Evolutionary conservation across 495 filamentous ascomycete genomes (phyloP), one percentile per base, ranked within the genome.

Genomic region (Podospora pseudoanserina): DNA sequence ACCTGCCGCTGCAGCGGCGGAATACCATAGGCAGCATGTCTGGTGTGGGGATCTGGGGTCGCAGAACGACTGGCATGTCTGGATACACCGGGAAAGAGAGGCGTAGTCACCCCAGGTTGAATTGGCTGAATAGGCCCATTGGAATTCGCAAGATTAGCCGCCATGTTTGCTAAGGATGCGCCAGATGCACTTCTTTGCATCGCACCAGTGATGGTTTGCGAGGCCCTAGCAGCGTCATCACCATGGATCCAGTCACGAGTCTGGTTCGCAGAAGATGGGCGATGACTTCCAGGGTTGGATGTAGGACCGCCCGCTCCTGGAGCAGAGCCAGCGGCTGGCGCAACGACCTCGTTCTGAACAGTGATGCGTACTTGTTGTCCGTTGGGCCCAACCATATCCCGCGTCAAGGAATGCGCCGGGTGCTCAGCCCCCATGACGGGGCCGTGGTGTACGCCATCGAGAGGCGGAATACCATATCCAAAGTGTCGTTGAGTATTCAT

Each of bases 161-260:
- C 72, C 62, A 80, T 73, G 59, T 71, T 79, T 23, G 79, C 70
- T 18, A 77, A 68, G 2, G 78, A 80, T 19, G 78, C 78, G 56
- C 79, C 81, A 6, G 82, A 82, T 27, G 82, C 74, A 72, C 78
- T 83, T 67, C 82, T 75, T 27, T 81, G 79, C 81, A 85, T 84
- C 26, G 80, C 81, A 69, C 78, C 78, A 0, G 77, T 73, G 72
- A 81, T 79, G n/a, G 70, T 69, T 44, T 79, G 79, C 15, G 18
- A 6, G 30, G 27, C 30, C 28, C n/a, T 20, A 19, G 61, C 28
- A n/a, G 78, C 73, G 65, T 84, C 83, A 19, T 78, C 78, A 59
- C 77, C 72, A 32, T 80, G 78, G 4, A 84, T 11, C 15, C 9
- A 13, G 15, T 49, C 13, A 49, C 13, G 39, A 16, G 13, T 49